phyloP scores from a whole-genome alignment of 352 stramenopile genomes.

The Phytopythium kandeliae region DNA sequence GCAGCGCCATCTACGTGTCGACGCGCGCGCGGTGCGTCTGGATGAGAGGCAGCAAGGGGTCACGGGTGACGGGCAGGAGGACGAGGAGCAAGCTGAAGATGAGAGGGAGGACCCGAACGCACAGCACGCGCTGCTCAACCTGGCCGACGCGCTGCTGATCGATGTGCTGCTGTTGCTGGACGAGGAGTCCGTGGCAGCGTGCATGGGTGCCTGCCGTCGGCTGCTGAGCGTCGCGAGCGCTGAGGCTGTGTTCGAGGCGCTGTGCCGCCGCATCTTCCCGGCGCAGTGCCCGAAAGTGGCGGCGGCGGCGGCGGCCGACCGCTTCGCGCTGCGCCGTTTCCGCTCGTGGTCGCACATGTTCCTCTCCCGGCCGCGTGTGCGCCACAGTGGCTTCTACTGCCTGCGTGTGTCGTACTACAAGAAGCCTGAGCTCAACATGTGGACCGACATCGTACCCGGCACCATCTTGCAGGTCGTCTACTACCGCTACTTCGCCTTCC shows the following conservation, averaged over 20 bases:
- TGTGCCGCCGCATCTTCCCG: conserved; percentile 70
- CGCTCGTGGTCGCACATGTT: conserved; percentile 75
- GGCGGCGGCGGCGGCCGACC: conserved; percentile 30
- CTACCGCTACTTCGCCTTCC: conserved; percentile 82
- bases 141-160: conserved; percentile 63
- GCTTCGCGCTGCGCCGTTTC: conserved; percentile 60
- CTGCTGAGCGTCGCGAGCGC: conserved; percentile 43
- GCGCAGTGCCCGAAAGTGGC: conserved; percentile 49
- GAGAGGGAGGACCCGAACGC: conserved; percentile 13
- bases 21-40: conserved; percentile 1
- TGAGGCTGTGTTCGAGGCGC: conserved; percentile 55
- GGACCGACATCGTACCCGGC: conserved; percentile 53
- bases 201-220: conserved; percentile 47
- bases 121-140: conserved; percentile 49
- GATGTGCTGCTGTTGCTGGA: conserved; percentile 67
- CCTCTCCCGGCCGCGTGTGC: conserved; percentile 52
- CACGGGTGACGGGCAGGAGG: conserved; percentile 3
- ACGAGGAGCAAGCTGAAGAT: conserved; percentile 19
- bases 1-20: neutral
- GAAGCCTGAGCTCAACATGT: conserved; percentile 84
- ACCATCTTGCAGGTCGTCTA: conserved; percentile 80
- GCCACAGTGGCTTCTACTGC: conserved; percentile 79
- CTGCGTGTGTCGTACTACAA: conserved; percentile 81
- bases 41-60: conserved; percentile 3
- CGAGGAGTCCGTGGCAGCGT: conserved; percentile 60